Conservation (phyloP, 768 basidiomycete species). For the Suillus clintonianus region DNA sequence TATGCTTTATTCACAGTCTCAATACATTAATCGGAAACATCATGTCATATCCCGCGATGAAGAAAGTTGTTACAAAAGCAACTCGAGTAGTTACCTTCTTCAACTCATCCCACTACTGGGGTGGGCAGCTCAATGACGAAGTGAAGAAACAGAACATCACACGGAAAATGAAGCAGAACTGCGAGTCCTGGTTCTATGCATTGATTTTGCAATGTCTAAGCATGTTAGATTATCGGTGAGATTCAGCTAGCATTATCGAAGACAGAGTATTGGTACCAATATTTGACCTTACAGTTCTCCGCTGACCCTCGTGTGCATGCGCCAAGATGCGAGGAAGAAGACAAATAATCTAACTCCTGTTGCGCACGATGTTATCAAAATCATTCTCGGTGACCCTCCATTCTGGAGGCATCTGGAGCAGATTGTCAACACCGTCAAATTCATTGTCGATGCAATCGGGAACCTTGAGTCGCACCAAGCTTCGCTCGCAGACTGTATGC, state of each 20-base stretch:
- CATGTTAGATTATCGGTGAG: constrained; percentile 13
- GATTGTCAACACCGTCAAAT: constrained; percentile 20
- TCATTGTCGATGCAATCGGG: constrained; percentile 32
- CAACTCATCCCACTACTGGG: constrained; percentile 32
- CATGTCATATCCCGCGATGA: constrained; percentile 19
- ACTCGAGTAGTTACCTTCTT: constrained; percentile 27
- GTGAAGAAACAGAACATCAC: constrained; percentile 14
- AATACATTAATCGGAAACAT: constrained; percentile 5
- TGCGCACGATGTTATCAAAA: constrained; percentile 8
- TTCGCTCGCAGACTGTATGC: constrained; percentile 31
- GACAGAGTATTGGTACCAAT: no score
- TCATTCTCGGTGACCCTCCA: constrained; percentile 3
- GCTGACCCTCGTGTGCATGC: constrained; percentile 4
- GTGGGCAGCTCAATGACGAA: constrained; percentile 25
- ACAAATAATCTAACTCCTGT: constrained; percentile 21
- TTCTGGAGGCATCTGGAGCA: constrained; percentile 20
- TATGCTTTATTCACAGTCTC: no score
- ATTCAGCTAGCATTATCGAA: no score
- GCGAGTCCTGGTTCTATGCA: constrained; percentile 25
- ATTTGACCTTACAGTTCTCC: no score
- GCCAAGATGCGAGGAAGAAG: constrained; percentile 10
- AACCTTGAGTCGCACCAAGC: constrained; percentile 25
- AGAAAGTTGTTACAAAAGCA: constrained; percentile 13
- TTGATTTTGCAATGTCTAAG: constrained; percentile 24
- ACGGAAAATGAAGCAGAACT: constrained; percentile 21